Percentiles rank a stretch among this genome's conserved stretches.
Conservation (phyloP, 768 basidiomycete genomes). For the Podaxis sp. region DNA sequence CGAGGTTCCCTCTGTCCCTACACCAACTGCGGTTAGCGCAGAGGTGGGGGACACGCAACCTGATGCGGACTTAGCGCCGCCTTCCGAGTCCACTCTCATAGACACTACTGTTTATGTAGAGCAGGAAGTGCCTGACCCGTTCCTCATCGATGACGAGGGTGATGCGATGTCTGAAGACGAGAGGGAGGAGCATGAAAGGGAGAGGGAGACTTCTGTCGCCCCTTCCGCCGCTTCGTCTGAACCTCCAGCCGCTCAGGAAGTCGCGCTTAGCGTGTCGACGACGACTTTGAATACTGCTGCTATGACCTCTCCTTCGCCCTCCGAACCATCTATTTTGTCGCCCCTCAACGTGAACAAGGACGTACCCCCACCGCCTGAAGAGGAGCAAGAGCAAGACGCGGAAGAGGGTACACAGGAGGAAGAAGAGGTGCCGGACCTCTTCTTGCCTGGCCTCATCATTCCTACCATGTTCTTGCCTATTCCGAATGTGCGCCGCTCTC, state of each 20-base stretch:
- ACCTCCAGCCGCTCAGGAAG: constrained; percentile 37
- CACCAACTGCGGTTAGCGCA: background rate
- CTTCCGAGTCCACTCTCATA: constrained; percentile 11
- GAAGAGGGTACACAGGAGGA: constrained; percentile 32
- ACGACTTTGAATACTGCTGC: constrained; percentile 19
- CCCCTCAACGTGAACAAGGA: constrained; percentile 51
- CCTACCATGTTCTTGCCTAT: constrained; percentile 88
- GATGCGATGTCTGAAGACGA: constrained; percentile 43
- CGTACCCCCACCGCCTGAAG: constrained; percentile 43
- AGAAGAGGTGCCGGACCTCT: constrained; percentile 55
- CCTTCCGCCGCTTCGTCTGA: constrained; percentile 35
- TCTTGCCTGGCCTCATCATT: constrained; percentile 65
- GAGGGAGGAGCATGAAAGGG: constrained; percentile 17
- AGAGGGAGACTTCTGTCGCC: constrained; percentile 24
- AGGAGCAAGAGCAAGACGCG: constrained; percentile 17
- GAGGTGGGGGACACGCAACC: constrained; percentile 2
- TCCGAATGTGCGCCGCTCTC: constrained; percentile 73
- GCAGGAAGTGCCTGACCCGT: constrained; percentile 58
- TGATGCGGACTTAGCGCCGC: background rate
- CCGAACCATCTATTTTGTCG: constrained; percentile 21
- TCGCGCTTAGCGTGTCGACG: constrained; percentile 37
- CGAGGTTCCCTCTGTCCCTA: constrained; percentile 1
- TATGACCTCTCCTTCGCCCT: constrained; percentile 22
- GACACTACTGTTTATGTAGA: constrained; percentile 32
- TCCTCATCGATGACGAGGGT: constrained; percentile 59